Base-by-base conservation (phyloP, 345 rosid genomes). In the Cardiospermum halicacabum region DNA sequence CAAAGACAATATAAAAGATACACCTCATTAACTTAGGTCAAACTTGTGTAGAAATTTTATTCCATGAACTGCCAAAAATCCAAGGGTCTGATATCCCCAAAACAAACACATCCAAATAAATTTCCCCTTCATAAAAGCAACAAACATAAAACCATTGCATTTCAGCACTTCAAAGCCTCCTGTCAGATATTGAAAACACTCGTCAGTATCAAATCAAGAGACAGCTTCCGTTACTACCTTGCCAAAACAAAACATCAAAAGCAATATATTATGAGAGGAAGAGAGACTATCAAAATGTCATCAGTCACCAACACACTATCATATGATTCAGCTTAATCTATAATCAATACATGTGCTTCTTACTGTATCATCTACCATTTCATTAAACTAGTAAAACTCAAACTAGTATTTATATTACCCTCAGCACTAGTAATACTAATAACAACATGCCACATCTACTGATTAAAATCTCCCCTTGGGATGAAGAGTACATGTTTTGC, bases 111-210 rank as follows among this genome's bases (percentile, higher is more conserved):
- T 60, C 8, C 53, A 36, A 65, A 60, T 30, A 19, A 42, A 4
- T 43, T n/a, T 60, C 28, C 37, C 53, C 7, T 0, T 7, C 10
- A 47, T 22, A 16, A 42, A 25, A 25, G 48, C 51, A 19, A 30
- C 24, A 64, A 36, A 37, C 71, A 48, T 50, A 63, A 56, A 64
- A 26, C 42, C 56, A 45, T 32, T 67, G 36, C 71, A 56, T 32
- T 53, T 24, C 36, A 43, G 58, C 45, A 3, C 53, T 63, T 50
- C 4, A 58, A 60, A 22, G 68, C 49, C 27, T 48, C 74, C 74
- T 74, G 74, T 60, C 43, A 65, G 27, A 60, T 19, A 66, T 62
- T 62, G 24, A 32, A 62, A 68, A 60, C 56, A 30, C 7, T 25
- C 11, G 53, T 48, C 34, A 18, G 18, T 18, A 31, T 40, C 53